Evolutionary conservation across 495 filamentous ascomycete genomes (phyloP).

Genomic region (Wilcoxina mikolae): DNA sequence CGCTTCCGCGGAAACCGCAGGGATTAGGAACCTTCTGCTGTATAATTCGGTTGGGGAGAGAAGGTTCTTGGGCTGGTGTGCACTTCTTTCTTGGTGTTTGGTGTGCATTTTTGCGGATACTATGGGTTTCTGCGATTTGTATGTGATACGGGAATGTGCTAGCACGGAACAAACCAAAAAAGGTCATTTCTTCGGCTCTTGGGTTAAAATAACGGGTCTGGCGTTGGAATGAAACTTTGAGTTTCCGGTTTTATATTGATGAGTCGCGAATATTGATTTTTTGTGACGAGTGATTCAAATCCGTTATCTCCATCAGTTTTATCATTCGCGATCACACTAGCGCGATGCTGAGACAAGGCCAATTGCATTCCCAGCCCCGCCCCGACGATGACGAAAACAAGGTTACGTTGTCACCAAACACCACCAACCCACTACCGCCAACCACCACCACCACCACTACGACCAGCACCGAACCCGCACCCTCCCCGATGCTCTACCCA

Average conservation of each 20-base stretch:
- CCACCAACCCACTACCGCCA: not conserved
- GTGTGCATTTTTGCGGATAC: not conserved
- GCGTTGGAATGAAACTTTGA: too few relatives aligned
- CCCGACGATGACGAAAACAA: not conserved
- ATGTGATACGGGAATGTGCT: too few relatives aligned
- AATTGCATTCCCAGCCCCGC: not conserved
- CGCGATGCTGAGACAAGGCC: too few relatives aligned
- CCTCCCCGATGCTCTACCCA: too few relatives aligned
- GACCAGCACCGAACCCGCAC: not conserved
- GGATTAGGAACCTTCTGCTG: not conserved
- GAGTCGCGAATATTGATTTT: not conserved
- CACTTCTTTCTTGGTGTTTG: not conserved
- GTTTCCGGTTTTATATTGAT: not conserved
- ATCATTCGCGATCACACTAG: too few relatives aligned
- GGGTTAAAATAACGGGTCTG: too few relatives aligned
- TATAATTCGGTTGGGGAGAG: not conserved
- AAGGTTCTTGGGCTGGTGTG: too few relatives aligned
- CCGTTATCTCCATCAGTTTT: too few relatives aligned
- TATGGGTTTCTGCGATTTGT: not conserved
- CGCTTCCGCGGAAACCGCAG: constrained; percentile 20
- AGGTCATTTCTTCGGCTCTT: not conserved
- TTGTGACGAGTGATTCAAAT: too few relatives aligned
- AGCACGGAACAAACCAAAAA: not conserved
- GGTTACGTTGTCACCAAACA: not conserved
- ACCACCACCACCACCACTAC: not conserved